Evolutionary conservation across 495 filamentous ascomycete species (phyloP).

Genomic region (Neurospora terricola): DNA sequence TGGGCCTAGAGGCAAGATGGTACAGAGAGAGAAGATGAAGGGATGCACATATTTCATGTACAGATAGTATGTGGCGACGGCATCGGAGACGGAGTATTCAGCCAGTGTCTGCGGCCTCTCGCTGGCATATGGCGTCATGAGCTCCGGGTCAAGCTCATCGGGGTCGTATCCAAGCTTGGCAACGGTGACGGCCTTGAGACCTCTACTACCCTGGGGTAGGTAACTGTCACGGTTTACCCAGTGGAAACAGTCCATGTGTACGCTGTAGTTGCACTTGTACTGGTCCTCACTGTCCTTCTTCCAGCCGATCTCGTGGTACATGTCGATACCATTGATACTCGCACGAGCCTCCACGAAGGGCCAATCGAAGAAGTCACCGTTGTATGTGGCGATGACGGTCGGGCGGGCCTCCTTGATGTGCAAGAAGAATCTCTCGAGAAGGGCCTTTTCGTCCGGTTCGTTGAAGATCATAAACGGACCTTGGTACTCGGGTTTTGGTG

Average conservation of each 20-base stretch:
- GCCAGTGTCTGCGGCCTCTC: constrained; percentile 89
- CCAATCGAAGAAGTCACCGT: constrained; percentile 99
- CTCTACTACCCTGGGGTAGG: constrained; percentile 91
- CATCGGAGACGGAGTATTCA: constrained; percentile 98
- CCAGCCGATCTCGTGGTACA: constrained; percentile 98
- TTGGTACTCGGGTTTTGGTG: constrained; percentile 89
- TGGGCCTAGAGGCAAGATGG: constrained; percentile 84
- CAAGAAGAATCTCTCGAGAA: constrained; percentile 87
- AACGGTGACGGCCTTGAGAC: constrained; percentile 93
- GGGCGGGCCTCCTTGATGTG: constrained; percentile 92
- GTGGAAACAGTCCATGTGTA: constrained; percentile 97
- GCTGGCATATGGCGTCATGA: constrained; percentile 91
- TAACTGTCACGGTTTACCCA: constrained; percentile 99
- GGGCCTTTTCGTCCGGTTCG: constrained; percentile 80
- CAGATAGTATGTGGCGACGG: constrained; percentile 95
- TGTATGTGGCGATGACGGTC: constrained; percentile 97
- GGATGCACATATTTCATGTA: constrained; percentile 99
- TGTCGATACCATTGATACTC: constrained; percentile 91
- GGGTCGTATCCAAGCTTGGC: constrained; percentile 98
- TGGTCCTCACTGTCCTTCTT: constrained; percentile 89
- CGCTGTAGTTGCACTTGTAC: constrained; percentile 88
- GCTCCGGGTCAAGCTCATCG: constrained; percentile 92
- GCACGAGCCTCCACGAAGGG: constrained; percentile 93
- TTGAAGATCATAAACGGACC: constrained; percentile 97
- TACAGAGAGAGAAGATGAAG: constrained; percentile 97